Base-by-base conservation (phyloP, 306 rosid genomes). In the Inga leiocalycina region DNA sequence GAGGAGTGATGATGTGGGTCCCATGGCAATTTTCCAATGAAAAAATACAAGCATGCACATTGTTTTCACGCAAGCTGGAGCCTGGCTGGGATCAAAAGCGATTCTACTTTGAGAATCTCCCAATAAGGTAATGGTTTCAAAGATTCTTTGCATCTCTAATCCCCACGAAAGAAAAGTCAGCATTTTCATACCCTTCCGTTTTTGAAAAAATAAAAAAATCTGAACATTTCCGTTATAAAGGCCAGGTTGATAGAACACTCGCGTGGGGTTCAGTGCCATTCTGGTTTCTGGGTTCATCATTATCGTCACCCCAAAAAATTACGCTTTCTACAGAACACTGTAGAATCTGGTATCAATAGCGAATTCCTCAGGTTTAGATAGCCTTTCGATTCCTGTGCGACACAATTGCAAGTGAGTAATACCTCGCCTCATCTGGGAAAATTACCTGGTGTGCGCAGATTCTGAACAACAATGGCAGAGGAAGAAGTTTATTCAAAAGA, bases 401-500 rank as follows among this genome's bases (percentile, higher is more conserved):
- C 34, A 61, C 11, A 17, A 68, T 75, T 67, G 80, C 48, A 46
- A 83, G 66, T 70, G 82, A 83, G 0, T 24, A 24, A 12, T 83
- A 62, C 79, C 41, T 39, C 48, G 41, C 82, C 69, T 71, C 75
- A 24, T 61, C 46, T 45, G 39, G 24, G 37, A 39, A 5, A 44
- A 22, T 71, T 45, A 14, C 35, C 75, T 44, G 77, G 77, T 73
- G 44, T 16, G 24, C 16, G 77, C 61, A 6, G 8, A 59, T 52
- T 35, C 48, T 72, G 76, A 79, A 44, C 32, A 54, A 57, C 74
- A 69, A 80, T 84, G 87, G 78, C 69, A 5, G 84, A 69, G 44
- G 87, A 90, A 66, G 89, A 86, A 46, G 80, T 79, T 74, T 84
- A 84, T 83, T 89, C 97, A 3, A 88, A 93, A 81, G 94, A 93